These are phyloP conservation scores for Pinus taeda DNA, from an alignment of 75 land plant genomes.

Conservation along the genomic window DNA sequence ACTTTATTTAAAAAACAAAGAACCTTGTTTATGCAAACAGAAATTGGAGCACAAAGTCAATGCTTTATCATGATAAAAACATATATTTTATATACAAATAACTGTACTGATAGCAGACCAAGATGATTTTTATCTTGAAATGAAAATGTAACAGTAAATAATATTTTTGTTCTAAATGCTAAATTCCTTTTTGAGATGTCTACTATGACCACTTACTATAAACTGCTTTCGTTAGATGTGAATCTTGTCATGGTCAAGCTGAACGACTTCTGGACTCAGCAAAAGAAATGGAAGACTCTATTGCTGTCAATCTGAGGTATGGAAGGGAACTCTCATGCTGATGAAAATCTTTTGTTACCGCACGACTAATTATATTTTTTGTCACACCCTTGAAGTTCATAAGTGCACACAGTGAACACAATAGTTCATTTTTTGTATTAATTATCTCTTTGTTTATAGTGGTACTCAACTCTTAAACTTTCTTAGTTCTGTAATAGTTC, in stretches of 20 bases:
- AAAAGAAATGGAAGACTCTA: conserved; percentile 99
- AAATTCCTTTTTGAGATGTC: background rate
- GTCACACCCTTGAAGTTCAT: background rate
- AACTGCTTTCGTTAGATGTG: conserved; percentile 59
- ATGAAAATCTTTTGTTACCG: no score
- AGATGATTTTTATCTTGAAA: background rate
- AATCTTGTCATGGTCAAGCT: conserved; percentile 99
- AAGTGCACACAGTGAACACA: background rate
- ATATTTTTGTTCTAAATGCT: background rate
- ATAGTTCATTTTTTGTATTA: background rate
- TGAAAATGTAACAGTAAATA: background rate
- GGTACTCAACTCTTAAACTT: background rate
- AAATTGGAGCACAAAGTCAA: no score
- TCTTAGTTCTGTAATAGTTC: background rate
- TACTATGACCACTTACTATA: background rate
- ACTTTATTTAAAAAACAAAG: no score
- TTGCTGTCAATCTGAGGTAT: conserved; percentile 94
- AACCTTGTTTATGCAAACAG: no score
- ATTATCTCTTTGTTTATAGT: background rate
- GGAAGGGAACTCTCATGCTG: background rate
- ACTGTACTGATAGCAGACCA: no score
- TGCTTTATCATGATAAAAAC: no score
- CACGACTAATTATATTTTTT: background rate
- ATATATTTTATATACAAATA: no score
- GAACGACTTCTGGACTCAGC: conserved; percentile 95